Conservation (phyloP, 768 basidiomycete genomes). For the Tylopilus sp. region DNA sequence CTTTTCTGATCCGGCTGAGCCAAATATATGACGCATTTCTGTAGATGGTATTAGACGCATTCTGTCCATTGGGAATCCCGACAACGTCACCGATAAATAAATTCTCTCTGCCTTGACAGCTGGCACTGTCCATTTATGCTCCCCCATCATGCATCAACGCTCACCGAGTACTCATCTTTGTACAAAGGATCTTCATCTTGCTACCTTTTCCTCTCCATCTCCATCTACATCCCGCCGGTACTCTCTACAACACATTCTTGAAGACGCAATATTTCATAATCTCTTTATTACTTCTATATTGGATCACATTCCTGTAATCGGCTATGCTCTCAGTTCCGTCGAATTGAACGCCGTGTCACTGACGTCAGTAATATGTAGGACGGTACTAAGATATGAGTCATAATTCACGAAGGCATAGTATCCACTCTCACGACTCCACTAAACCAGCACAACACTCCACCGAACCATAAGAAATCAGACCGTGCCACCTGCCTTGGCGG, state of each 20-base stretch:
- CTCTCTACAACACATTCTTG: neutral
- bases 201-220: neutral
- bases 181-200: neutral
- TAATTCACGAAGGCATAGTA: constrained; percentile 14
- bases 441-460: neutral
- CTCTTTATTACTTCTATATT: neutral
- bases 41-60: constrained; percentile 30
- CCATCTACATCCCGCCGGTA: neutral
- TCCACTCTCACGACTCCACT: neutral
- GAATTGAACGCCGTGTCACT: neutral
- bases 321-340: neutral
- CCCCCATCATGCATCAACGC: neutral
- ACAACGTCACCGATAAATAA: constrained; percentile 10
- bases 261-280: neutral
- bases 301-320: neutral
- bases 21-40: neutral
- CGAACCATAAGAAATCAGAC: constrained; percentile 3
- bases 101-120: neutral
- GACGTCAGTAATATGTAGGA: constrained; percentile 9
- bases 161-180: no score
- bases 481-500: constrained; percentile 20
- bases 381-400: constrained; percentile 18
- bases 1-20: neutral
- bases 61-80: constrained; percentile 18
- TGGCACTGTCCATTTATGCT: neutral